These are phyloP conservation scores for Trichoderma koningii DNA, from an alignment of 2,329 filamentous ascomycete species.

Conservation along the genomic window DNA sequence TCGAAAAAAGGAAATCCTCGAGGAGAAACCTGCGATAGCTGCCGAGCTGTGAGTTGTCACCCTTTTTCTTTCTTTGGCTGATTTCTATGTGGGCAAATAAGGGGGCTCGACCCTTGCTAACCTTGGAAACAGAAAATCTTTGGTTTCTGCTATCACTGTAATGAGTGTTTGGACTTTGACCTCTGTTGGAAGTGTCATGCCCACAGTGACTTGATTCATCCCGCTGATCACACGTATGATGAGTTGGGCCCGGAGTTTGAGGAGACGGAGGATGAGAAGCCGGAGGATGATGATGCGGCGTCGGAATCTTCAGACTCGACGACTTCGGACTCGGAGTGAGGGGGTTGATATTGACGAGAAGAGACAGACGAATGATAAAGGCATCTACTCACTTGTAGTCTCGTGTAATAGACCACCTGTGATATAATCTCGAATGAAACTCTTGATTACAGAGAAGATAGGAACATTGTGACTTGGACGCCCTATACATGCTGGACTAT, in stretches of 20 bases:
- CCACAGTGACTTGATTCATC: slow-evolving; percentile 11
- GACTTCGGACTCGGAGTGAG: slow-evolving; percentile 27
- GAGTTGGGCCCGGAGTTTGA: slow-evolving; percentile 24
- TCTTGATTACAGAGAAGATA: too few relatives aligned
- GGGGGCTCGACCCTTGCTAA: neutral
- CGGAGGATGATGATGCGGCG: slow-evolving; percentile 14
- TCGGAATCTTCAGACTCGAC: slow-evolving; percentile 25
- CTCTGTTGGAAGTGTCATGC: slow-evolving; percentile 26
- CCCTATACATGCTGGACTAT: too few relatives aligned
- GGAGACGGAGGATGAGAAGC: slow-evolving; percentile 10
- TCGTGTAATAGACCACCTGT: too few relatives aligned
- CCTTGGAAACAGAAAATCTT: slow-evolving; percentile 6
- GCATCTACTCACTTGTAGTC: too few relatives aligned
- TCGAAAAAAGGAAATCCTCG: slow-evolving; percentile 13
- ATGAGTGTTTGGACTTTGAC: slow-evolving; percentile 15
- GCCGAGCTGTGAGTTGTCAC: slow-evolving; percentile 23
- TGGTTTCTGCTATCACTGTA: slow-evolving; percentile 24
- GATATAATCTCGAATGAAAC: too few relatives aligned
- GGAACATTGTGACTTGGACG: too few relatives aligned
- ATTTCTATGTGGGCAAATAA: neutral
- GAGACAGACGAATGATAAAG: too few relatives aligned
- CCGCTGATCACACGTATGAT: slow-evolving; percentile 13
- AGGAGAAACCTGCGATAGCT: slow-evolving; percentile 19
- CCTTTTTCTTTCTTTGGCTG: neutral
- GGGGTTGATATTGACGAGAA: too few relatives aligned